These are phyloP conservation scores for Catharanthus roseus DNA, from an alignment of 257 asterid genomes.

Conservation along the genomic window DNA sequence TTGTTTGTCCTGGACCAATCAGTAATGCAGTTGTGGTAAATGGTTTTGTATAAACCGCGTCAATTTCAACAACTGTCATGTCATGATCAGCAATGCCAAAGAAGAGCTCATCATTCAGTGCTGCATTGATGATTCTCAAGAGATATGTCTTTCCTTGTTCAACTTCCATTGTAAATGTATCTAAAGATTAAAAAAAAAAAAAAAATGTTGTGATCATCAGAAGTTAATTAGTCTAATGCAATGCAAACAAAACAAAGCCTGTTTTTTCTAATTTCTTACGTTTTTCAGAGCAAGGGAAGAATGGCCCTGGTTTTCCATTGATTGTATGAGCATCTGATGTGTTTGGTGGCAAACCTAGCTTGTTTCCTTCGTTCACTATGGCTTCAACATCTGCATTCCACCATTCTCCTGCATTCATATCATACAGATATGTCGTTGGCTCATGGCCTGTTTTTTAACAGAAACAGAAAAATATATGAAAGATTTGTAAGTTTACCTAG, in stretches of 20 bases:
- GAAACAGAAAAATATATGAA: neutral
- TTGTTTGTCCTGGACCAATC: slow-evolving; percentile 40
- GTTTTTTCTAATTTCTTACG: slow-evolving; percentile 14
- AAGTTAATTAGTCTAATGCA: neutral
- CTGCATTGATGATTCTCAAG: slow-evolving; percentile 33
- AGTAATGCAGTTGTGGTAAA: slow-evolving; percentile 42
- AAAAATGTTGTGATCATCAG: neutral
- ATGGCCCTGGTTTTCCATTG: slow-evolving; percentile 38
- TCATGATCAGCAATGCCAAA: slow-evolving; percentile 49
- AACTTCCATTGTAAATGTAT: slow-evolving; percentile 43
- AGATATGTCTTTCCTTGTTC: slow-evolving; percentile 37
- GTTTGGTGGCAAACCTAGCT: slow-evolving; percentile 35
- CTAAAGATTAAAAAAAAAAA: slow-evolving; percentile 30
- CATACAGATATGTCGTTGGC: neutral
- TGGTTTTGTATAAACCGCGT: slow-evolving; percentile 42
- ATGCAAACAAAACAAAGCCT: neutral
- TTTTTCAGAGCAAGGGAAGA: slow-evolving; percentile 37
- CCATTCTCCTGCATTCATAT: slow-evolving; percentile 32
- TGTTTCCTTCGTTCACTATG: slow-evolving; percentile 29
- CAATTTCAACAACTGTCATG: slow-evolving; percentile 56
- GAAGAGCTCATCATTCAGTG: slow-evolving; percentile 57
- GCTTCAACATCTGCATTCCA: slow-evolving; percentile 38
- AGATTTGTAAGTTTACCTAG: slow-evolving; percentile 39
- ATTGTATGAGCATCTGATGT: slow-evolving; percentile 40
- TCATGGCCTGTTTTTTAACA: neutral